Evolutionary conservation across 176 grass and related monocot species (phyloP), one percentile per base, ranked within the genome.

Genomic region (Eragrostis nindensis): DNA sequence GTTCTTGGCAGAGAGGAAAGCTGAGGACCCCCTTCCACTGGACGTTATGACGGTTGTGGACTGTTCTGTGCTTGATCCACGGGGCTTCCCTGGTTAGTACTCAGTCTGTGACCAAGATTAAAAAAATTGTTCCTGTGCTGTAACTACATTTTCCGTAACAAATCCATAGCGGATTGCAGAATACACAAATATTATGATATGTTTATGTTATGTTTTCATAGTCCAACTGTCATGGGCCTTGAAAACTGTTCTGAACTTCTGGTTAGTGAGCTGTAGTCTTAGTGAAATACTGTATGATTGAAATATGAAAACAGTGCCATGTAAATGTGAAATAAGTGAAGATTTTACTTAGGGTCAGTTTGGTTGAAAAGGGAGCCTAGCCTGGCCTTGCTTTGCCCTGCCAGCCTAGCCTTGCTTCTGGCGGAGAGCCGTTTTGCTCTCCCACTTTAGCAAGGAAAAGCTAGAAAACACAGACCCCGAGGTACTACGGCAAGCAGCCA

Each of bases 1-100:
- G 27, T 92, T 88, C 65, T 27, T 92, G 39, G 74, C 69, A 0
- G 82, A 77, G 66, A 83, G 82, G 74, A 81, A 86, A 74, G 52
- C 47, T 0, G 22, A 63, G 16, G 82, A 92, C 27, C 52, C 68
- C 41, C 48, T 85, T 66, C 90, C 86, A 5, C 24, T 30, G 4
- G 82, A 92, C 9, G 86, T 88, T 21, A 0, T 88, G n/a, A 80
- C 29, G 3, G 86, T 70, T 10, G 39, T 88, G 30, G 36, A 48
- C 56, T 43, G 72, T 48, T 79, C 43, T 22, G 38, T 25, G 11
- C 10, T 86, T 69, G 62, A 92, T 74, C 86, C 82, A 70, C 27
- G 39, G 29, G 5, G 45, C 49, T 74, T 39, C 73, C 19, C 62
- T 75, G 90, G 90, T 92, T 70, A 88, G 90, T 49, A 41, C 74